Evolutionary conservation across 208 protist species (phyloP).

Genomic region (Lotmaria passim): DNA sequence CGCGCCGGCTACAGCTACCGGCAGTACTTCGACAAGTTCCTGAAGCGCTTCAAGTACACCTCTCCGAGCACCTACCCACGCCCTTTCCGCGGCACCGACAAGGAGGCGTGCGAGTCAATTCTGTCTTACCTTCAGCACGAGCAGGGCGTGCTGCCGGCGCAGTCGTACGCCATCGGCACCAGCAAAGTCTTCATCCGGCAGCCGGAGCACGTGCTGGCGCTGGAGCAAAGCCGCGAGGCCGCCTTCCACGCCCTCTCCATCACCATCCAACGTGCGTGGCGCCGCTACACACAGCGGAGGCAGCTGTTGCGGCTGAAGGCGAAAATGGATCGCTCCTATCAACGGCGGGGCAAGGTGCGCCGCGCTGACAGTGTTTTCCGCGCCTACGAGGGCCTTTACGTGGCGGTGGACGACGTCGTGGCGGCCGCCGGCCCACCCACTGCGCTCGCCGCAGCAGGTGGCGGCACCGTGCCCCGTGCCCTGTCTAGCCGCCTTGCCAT

Average conservation of each 20-base stretch:
- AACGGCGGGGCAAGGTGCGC: constrained; percentile 58
- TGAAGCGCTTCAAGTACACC: constrained; percentile 89
- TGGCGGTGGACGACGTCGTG: constrained; percentile 47
- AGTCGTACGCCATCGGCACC: constrained; percentile 65
- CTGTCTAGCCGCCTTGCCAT: constrained; percentile 38
- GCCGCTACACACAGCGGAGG: constrained; percentile 65
- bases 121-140: constrained; percentile 55
- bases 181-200: constrained; percentile 96
- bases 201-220: constrained; percentile 86
- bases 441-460: constrained; percentile 9
- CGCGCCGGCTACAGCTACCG: constrained; percentile 94
- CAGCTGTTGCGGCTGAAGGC: constrained; percentile 61
- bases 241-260: constrained; percentile 80
- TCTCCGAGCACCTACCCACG: constrained; percentile 77
- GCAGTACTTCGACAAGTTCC: constrained; percentile 93
- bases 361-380: constrained; percentile 82
- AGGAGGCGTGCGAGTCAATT: constrained; percentile 72
- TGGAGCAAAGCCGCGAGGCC: constrained; percentile 90
- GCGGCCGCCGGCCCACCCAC: constrained; percentile 18
- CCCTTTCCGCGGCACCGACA: constrained; percentile 75
- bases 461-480: constrained; percentile 29
- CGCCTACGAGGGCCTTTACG: constrained; percentile 75
- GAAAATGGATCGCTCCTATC: constrained; percentile 47
- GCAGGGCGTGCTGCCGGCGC: constrained; percentile 24
- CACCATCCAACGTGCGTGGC: constrained; percentile 90